phyloP scores from a whole-genome alignment of 2,329 filamentous ascomycete species.

The Alternaria ventricosa region DNA sequence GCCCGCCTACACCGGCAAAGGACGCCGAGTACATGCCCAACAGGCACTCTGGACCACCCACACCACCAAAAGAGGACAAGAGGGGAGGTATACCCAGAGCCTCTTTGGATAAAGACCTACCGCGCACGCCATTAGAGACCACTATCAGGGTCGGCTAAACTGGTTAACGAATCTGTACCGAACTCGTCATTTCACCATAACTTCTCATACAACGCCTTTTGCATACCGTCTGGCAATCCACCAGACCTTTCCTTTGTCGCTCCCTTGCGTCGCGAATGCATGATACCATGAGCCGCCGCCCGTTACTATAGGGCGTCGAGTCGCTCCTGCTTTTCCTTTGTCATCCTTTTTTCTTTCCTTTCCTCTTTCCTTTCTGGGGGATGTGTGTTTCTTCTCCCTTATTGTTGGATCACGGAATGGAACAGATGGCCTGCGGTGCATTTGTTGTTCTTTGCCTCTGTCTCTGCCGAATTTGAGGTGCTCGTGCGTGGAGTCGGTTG shows the following conservation, averaged over 20 bases:
- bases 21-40: slow-evolving; percentile 31
- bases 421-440: neutral
- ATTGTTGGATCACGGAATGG: neutral
- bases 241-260: neutral
- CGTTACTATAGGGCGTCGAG: neutral
- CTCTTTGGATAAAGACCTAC: slow-evolving; percentile 43
- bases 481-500: neutral
- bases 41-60: slow-evolving; percentile 45
- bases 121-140: slow-evolving; percentile 43
- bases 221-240: neutral
- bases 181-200: neutral
- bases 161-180: neutral
- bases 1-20: slow-evolving; percentile 49
- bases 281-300: slow-evolving; percentile 27
- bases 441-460: neutral
- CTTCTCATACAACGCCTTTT: neutral
- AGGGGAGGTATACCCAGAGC: slow-evolving; percentile 25
- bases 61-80: slow-evolving; percentile 49
- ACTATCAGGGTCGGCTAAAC: slow-evolving; percentile 41
- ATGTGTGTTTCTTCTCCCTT: neutral
- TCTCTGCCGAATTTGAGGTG: neutral
- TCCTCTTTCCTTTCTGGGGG: neutral
- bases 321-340: slow-evolving; percentile 1
- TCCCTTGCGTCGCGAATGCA: slow-evolving; percentile 20
- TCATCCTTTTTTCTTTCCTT: neutral